Evolutionary conservation across 768 basidiomycete genomes (phyloP), one percentile per base, ranked within the genome.

Genomic region (Lactarius sanguifluus): DNA sequence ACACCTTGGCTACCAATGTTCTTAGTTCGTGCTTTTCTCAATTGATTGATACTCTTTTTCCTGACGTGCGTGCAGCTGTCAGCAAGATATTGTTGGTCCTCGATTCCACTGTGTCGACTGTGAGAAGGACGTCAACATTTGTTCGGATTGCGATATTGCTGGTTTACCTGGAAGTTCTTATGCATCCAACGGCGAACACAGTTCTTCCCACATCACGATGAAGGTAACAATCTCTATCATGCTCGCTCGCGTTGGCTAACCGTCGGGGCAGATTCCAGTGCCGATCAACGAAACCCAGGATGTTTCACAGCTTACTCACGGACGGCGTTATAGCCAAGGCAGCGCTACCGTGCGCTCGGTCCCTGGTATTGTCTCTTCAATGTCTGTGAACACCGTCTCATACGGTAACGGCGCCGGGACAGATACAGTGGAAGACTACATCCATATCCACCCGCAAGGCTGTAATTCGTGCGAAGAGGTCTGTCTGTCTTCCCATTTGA

Each of bases 91-190:
- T 69, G 84, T 96, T 30, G 96, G 96, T n/a, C 92, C 94, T n/a
- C 85, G 92, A 3, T 97, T 94, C 76, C 95, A 94, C 72, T 98
- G 95, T 72, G 90, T 91, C 10, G 86, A 92, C 20, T 98, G 95
- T 74, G 25, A 30, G 55, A 32, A 40, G 9, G 50, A 64, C 34
- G 85, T 89, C 47, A 91, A 94, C 71, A 92, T 94, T 47, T 94
- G 93, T 70, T 84, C 89, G 23, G 91, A 92, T 70, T 94, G 92
- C 74, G 92, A 94, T 74, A 88, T 89, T 12, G 91, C 89, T 34
- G 92, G 92, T 30, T 80, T 94, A 38, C 91, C 92, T 2, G 92
- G 91, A 5, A 92, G 91, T 65, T 76, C 92, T 13, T 87, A 92
- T 67, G 86, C 89, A 0, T 80, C 84, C 1, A 89, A 92, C 47